Percentiles rank a stretch among this genome's conserved stretches.
phyloP scores from a whole-genome alignment of 768 basidiomycete genomes.

The Phanerochaete sordida region DNA sequence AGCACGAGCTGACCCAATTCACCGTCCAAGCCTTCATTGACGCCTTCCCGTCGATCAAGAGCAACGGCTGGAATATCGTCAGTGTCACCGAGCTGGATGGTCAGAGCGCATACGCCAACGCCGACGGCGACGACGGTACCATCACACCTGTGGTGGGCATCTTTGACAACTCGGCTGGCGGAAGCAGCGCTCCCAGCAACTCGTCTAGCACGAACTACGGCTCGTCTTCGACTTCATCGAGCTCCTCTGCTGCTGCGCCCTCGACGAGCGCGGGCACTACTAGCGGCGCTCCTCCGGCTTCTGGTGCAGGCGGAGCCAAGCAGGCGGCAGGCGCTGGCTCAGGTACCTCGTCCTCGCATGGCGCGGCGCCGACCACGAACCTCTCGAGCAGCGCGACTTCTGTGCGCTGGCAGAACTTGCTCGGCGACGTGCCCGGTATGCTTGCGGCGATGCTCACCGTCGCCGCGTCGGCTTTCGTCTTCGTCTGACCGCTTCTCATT shows the following conservation, averaged over 20 bases:
- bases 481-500: too few relatives aligned
- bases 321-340: background rate
- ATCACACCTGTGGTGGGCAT: constrained; percentile 9
- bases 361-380: background rate
- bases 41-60: constrained; percentile 57
- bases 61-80: constrained; percentile 67
- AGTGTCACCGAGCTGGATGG: constrained; percentile 43
- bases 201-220: background rate
- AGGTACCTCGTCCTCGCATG: background rate
- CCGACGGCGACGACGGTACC: constrained; percentile 10
- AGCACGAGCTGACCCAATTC: constrained; percentile 71
- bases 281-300: background rate
- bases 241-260: background rate
- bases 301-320: background rate
- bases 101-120: constrained; percentile 20
- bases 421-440: constrained; percentile 1
- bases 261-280: background rate
- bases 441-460: constrained; percentile 3
- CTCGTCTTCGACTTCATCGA: background rate
- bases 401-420: background rate
- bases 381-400: constrained; percentile 2
- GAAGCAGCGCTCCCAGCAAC: background rate
- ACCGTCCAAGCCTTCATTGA: constrained; percentile 66
- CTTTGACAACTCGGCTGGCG: background rate
- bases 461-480: constrained; percentile 4